These are phyloP conservation scores for Beauveria caledonica DNA, from an alignment of 2,329 filamentous ascomycete species.

Conservation along the genomic window DNA sequence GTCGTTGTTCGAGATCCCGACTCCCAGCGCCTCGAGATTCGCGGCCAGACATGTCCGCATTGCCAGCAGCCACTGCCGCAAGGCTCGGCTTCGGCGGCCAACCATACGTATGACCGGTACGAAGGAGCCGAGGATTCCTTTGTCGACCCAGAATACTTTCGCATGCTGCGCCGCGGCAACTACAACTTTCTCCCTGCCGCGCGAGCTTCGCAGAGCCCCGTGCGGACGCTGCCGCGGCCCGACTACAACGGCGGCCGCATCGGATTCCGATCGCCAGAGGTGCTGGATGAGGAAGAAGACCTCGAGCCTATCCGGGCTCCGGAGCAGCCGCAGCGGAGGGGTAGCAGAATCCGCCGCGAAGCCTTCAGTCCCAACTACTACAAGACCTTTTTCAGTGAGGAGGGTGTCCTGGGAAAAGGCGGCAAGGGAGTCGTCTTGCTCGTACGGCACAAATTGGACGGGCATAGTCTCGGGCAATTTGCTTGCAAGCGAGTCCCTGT, in stretches of 20 bases:
- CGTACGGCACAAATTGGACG: slow-evolving; percentile 88
- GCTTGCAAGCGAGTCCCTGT: slow-evolving; percentile 97
- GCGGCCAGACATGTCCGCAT: slow-evolving; percentile 75
- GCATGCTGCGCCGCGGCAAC: slow-evolving; percentile 64
- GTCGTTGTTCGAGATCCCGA: slow-evolving; percentile 84
- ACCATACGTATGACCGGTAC: slow-evolving; percentile 40
- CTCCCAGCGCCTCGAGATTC: slow-evolving; percentile 78
- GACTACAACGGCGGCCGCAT: slow-evolving; percentile 22
- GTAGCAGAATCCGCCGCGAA: slow-evolving; percentile 69
- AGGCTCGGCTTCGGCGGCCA: slow-evolving; percentile 32
- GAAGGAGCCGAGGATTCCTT: slow-evolving; percentile 52
- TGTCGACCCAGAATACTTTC: slow-evolving; percentile 89
- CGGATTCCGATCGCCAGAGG: slow-evolving; percentile 14
- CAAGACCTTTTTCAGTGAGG: slow-evolving; percentile 83
- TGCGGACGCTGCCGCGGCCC: slow-evolving; percentile 45
- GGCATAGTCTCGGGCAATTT: slow-evolving; percentile 80
- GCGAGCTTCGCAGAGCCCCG: slow-evolving; percentile 41
- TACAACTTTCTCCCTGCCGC: slow-evolving; percentile 33
- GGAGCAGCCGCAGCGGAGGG: slow-evolving; percentile 18
- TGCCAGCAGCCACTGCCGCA: slow-evolving; percentile 65
- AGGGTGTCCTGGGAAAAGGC: slow-evolving; percentile 76
- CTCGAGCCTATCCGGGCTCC: not conserved
- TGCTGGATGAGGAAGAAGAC: slow-evolving; percentile 19
- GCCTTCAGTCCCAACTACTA: slow-evolving; percentile 94
- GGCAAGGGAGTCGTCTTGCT: slow-evolving; percentile 92